phyloP scores from a whole-genome alignment of 371 early-diverging fungal genomes.

The Haplosporangium sp. region DNA sequence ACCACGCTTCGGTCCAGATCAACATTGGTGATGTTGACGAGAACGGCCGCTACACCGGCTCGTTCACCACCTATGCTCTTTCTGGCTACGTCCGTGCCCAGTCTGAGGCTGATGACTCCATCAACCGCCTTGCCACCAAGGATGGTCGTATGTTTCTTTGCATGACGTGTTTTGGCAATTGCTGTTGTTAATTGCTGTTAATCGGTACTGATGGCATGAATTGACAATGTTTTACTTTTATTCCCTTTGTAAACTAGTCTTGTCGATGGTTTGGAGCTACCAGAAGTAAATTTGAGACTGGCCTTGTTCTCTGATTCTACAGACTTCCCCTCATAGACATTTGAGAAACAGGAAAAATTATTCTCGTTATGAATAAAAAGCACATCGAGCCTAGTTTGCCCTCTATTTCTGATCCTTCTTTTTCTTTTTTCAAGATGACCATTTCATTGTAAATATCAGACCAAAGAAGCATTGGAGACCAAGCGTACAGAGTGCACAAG shows the following conservation, averaged over 20 bases:
- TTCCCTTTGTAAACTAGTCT: conserved; percentile 33
- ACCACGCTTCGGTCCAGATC: conserved; percentile 98
- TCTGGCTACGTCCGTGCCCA: conserved; percentile 92
- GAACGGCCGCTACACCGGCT: conserved; percentile 82
- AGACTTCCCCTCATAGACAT: too few relatives aligned
- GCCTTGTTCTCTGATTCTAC: too few relatives aligned
- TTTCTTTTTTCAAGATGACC: too few relatives aligned
- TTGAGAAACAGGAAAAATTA: too few relatives aligned
- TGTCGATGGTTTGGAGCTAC: conserved; percentile 65
- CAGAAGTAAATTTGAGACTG: conserved; percentile 65
- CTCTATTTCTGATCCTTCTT: too few relatives aligned
- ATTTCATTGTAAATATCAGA: too few relatives aligned
- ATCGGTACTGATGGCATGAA: not conserved
- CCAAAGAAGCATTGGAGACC: too few relatives aligned
- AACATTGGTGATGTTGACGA: conserved; percentile 96
- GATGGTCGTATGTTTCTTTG: conserved; percentile 71
- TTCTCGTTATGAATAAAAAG: too few relatives aligned
- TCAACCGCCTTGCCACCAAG: conserved; percentile 95
- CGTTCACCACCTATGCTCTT: conserved; percentile 91
- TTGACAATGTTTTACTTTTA: not conserved
- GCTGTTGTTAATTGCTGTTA: too few relatives aligned
- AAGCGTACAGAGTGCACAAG: too few relatives aligned
- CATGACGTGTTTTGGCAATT: not conserved
- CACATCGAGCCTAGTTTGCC: too few relatives aligned
- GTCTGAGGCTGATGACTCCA: conserved; percentile 95